Evolutionary conservation across 768 basidiomycete species (phyloP).

Genomic region (Porphyrellus cyaneotinctus): DNA sequence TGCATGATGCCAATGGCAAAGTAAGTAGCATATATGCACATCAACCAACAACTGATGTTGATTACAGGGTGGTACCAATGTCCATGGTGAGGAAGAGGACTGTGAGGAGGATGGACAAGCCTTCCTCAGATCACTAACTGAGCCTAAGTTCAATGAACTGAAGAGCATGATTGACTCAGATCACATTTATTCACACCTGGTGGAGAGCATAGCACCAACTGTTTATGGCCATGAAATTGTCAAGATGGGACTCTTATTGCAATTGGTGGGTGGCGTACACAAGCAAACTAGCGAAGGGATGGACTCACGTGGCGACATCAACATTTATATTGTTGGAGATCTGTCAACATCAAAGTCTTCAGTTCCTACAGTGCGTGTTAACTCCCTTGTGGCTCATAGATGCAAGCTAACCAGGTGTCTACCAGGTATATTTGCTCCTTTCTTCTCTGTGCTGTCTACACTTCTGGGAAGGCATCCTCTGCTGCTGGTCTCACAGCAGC

Average conservation of each 20-base stretch:
- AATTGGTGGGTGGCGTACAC: conserved; percentile 98
- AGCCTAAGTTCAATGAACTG: conserved; percentile 93
- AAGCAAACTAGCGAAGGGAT: conserved; percentile 96
- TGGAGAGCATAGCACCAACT: conserved; percentile 93
- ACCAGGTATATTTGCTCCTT: conserved; percentile 94
- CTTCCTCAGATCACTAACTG: conserved; percentile 85
- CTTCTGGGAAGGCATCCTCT: conserved; percentile 98
- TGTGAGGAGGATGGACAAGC: conserved; percentile 75
- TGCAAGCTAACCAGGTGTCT: not conserved
- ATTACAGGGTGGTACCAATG: conserved; percentile 72
- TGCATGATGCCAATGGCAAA: conserved; percentile 82
- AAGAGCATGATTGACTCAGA: conserved; percentile 91
- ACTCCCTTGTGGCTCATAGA: not conserved
- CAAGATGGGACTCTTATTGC: conserved; percentile 93
- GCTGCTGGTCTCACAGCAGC: conserved; percentile 98
- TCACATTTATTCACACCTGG: conserved; percentile 90
- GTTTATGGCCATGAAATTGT: conserved; percentile 99
- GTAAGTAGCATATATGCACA: conserved; percentile 44
- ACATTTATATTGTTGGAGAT: conserved; percentile 97
- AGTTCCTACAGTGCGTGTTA: conserved; percentile 85
- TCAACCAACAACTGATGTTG: not conserved
- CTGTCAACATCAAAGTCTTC: conserved; percentile 97
- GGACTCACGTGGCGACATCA: conserved; percentile 95
- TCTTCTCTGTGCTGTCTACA: conserved; percentile 96
- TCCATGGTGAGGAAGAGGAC: conserved; percentile 83